Conservation (phyloP, 768 basidiomycete genomes). For the Hortiboletus campestris region DNA sequence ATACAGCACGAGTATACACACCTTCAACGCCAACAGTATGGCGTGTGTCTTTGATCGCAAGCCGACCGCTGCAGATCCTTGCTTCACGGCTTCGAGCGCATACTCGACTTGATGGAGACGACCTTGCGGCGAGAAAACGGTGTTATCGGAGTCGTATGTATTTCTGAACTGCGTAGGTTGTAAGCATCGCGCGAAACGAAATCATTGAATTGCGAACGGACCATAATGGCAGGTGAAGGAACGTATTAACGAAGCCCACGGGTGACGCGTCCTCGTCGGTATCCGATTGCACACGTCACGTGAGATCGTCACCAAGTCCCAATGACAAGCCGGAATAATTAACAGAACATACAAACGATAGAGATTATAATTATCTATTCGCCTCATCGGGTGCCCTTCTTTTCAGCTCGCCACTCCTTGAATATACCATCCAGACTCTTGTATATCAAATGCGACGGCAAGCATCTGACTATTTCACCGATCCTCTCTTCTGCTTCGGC, state of each 20-base stretch:
- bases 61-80: conserved; percentile 98
- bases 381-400: conserved; percentile 59
- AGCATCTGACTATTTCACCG: conserved; percentile 85
- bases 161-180: conserved; percentile 71
- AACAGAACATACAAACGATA: conserved; percentile 1
- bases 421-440: conserved; percentile 94
- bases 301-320: conserved; percentile 6
- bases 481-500: conserved; percentile 70
- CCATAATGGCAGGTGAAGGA: conserved; percentile 25
- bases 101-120: conserved; percentile 97
- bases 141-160: conserved; percentile 98
- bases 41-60: conserved; percentile 94
- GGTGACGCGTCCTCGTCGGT: conserved; percentile 36
- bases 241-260: conserved; percentile 2
- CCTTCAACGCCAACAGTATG: conserved; percentile 90
- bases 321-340: conserved; percentile 2
- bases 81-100: conserved; percentile 98
- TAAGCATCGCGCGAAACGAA: conserved; percentile 2
- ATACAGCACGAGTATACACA: conserved; percentile 30
- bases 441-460: conserved; percentile 86
- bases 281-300: conserved; percentile 22
- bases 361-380: conserved; percentile 7
- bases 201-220: conserved; percentile 16
- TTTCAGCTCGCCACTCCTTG: conserved; percentile 86
- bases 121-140: conserved; percentile 95